Base-by-base conservation (phyloP, 345 rosid species). In the Brassica nigra region DNA sequence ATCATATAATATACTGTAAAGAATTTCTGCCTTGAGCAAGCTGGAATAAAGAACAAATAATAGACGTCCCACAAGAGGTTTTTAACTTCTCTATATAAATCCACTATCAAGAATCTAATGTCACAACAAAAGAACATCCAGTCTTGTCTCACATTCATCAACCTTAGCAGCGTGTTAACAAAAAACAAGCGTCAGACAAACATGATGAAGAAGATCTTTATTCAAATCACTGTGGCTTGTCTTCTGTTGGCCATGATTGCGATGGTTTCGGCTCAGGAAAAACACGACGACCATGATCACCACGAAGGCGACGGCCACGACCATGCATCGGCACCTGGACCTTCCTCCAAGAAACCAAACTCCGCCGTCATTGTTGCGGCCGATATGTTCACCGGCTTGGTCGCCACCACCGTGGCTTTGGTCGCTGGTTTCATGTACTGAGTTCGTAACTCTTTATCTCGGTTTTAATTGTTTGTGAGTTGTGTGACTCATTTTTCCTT, bases 131-230 rank as follows among this genome's bases (percentile, higher is more conserved):
- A 73, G 12, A 47, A 23, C 62, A 58, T 58, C 2, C 6, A 58
- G 30, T 58, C 6, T 28, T 39, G 0, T 34, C 33, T 66, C n/a
- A 31, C 58, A 16, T 55, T 66, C 34, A 75, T 75, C 63, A 23
- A 49, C 16, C 70, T 18, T 23, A 11, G 12, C 73, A 68, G 20
- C 29, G 66, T 55, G 16, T 20, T 52, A 2, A 33, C 44, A 18
- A 9, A 2, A 2, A 6, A 42, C 15, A 9, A 12, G 18, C 2
- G 3, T 4, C 8, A 6, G n/a, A 66, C 23, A 8, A 65, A 20
- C 33, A 68, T 59, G 74, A 47, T 58, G 68, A 76, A 68, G 68
- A 69, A 77, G 75, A 62, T 68, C 15, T 69, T 77, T 68, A 47
- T 59, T 62, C 70, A 77, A 9, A 61, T 77, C 62, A 37, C 16